Evolutionary conservation across 2,329 filamentous ascomycete genomes (phyloP), one percentile per base, ranked within the genome.

Genomic region (Aspergillus sp.): DNA sequence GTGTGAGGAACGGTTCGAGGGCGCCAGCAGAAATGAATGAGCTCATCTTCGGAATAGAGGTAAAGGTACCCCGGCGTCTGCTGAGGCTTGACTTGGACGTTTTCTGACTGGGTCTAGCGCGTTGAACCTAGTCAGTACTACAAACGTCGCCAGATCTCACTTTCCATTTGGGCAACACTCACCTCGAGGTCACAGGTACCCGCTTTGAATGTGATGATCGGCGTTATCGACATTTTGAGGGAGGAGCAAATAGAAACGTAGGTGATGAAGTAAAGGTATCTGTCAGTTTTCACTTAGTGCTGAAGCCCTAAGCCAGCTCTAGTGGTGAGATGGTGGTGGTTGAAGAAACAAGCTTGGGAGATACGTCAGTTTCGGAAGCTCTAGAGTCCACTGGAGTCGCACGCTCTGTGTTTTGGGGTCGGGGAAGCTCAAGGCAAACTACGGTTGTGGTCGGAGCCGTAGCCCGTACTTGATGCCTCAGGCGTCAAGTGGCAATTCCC

Each of bases 11-110:
- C 84, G 65, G 82, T 84, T 65, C 95, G 89, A 69, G 90, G 87
- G 64, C 93, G 89, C 96, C 96, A 99, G 84, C 93, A 97, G 79
- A 99, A 96, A 80, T 97, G 93, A 60, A 96, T 83, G 60, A 99
- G 85, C 52, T 97, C 93, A 87, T 97, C 93, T 82, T 96, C 93
- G 52, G 84, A 84, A 77, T 95, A 96, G 55, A 98, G 87, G 75
- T 96, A 98, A 72, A 98, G 85, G 76, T 96, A 97, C 66, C 93
- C 93, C 5, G 86, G 87, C 8, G 86, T 88, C 27, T 85, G 79
- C 65, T 86, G 82, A 39, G 91, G 86, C 72, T 86, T 90, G 70
- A 96, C 87, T 75, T 88, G 91, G 73, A 82, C 84, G 51, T 88
- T 87, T 68, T 82, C 83, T 64, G 78, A 79, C 54, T 81, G 83